Conservation (phyloP, 2,329 filamentous ascomycete genomes). For the Fusarium avenaceum region DNA sequence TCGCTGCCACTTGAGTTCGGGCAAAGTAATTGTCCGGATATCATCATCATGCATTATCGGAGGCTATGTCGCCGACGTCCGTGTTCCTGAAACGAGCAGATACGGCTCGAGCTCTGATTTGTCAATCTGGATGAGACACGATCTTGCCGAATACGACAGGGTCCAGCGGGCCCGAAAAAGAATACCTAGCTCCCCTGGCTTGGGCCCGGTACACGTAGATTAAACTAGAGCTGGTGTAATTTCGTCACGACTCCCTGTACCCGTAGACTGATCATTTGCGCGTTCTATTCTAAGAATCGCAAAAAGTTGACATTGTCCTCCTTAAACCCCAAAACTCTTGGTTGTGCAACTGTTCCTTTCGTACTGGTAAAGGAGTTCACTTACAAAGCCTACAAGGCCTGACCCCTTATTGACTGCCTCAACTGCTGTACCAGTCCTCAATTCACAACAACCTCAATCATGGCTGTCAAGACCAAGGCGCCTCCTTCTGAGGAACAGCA, state of each 20-base stretch:
- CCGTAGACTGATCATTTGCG: background rate
- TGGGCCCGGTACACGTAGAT: conserved; percentile 14
- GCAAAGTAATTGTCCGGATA: conserved; percentile 32
- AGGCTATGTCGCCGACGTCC: conserved; percentile 14
- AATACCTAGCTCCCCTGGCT: conserved; percentile 25
- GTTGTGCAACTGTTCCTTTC: background rate
- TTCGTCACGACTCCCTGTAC: conserved; percentile 21
- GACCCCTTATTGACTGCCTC: background rate
- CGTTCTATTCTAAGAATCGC: conserved; percentile 1
- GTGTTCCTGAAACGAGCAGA: conserved; percentile 1
- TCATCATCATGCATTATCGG: conserved; percentile 13
- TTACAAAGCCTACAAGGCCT: background rate
- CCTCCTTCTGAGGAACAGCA: conserved; percentile 53
- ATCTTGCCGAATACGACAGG: conserved; percentile 37
- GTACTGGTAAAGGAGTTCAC: background rate
- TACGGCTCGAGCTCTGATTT: conserved; percentile 24
- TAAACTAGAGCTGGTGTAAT: conserved; percentile 38
- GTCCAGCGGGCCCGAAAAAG: conserved; percentile 15
- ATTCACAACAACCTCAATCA: conserved; percentile 40
- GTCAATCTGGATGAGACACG: conserved; percentile 9
- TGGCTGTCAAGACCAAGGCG: conserved; percentile 52
- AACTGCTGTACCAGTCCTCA: conserved; percentile 4
- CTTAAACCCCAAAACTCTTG: conserved; percentile 14
- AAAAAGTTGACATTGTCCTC: conserved; percentile 23
- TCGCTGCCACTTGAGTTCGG: background rate